Evolutionary conservation across 768 basidiomycete species (phyloP).

Genomic region (Amanita pseudoporphyria): DNA sequence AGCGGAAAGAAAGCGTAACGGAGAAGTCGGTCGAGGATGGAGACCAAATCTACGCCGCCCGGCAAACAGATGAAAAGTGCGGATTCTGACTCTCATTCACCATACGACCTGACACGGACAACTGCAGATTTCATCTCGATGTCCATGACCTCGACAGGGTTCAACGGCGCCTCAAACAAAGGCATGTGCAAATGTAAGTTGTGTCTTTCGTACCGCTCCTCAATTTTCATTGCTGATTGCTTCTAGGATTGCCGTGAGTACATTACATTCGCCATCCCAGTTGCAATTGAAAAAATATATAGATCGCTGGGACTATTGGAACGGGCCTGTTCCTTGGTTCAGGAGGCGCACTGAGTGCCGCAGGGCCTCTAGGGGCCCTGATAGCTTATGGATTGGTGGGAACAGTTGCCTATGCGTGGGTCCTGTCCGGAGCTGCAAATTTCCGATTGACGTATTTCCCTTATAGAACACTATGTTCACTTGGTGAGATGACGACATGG

Average conservation of each 20-base stretch:
- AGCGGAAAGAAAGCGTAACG: neutral
- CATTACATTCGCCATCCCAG: neutral
- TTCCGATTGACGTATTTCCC: neutral
- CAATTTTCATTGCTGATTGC: constrained; percentile 2
- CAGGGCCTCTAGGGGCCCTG: constrained; percentile 60
- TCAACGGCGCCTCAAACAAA: constrained; percentile 64
- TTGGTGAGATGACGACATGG: constrained; percentile 76
- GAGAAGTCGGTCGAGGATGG: constrained; percentile 8
- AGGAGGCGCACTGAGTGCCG: constrained; percentile 45
- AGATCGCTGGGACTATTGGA: constrained; percentile 71
- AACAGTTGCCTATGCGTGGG: constrained; percentile 55
- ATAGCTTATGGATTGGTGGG: constrained; percentile 57
- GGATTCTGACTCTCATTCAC: neutral
- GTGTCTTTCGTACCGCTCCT: neutral
- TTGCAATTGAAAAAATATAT: neutral
- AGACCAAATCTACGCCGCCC: neutral
- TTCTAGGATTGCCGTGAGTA: constrained; percentile 52
- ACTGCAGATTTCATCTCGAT: constrained; percentile 37
- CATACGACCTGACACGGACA: neutral
- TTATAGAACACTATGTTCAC: constrained; percentile 45
- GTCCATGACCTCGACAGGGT: constrained; percentile 60
- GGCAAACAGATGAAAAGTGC: neutral
- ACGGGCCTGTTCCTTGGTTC: constrained; percentile 70
- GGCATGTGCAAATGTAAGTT: constrained; percentile 73
- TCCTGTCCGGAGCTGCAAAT: constrained; percentile 7